A percentile compares a stretch with the other conserved stretches of the same genome.
phyloP scores from a whole-genome alignment of 768 basidiomycete species.

The Boletus pseudopeckii region DNA sequence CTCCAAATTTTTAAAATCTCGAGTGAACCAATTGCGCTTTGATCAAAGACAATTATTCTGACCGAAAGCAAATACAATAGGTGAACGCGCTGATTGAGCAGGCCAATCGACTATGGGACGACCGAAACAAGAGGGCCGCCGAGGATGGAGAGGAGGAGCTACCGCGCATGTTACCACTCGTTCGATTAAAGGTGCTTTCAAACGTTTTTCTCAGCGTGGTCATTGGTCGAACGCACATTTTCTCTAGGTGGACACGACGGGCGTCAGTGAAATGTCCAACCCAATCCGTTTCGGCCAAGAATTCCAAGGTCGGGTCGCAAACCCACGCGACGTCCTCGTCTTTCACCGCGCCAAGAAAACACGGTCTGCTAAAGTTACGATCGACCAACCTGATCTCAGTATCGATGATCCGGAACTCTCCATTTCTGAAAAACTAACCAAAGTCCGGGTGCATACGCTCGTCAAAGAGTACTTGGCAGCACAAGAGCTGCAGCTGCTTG shows the following conservation, averaged over 20 bases:
- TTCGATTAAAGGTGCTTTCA: conserved; percentile 69
- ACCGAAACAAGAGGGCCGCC: conserved; percentile 38
- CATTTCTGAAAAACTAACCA: conserved; percentile 70
- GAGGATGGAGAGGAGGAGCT: conserved; percentile 61
- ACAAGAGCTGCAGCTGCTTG: conserved; percentile 89
- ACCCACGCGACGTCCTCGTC: conserved; percentile 88
- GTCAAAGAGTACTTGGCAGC: conserved; percentile 90
- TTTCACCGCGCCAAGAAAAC: conserved; percentile 81
- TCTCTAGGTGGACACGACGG: conserved; percentile 81
- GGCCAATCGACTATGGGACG: conserved; percentile 49
- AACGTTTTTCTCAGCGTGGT: not conserved
- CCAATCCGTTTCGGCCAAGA: conserved; percentile 96
- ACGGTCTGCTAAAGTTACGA: conserved; percentile 51
- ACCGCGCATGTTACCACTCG: conserved; percentile 76
- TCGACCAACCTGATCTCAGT: conserved; percentile 76
- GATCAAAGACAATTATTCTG: not conserved
- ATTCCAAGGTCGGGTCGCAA: conserved; percentile 86
- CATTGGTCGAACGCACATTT: not conserved
- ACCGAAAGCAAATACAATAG: conserved; percentile 33
- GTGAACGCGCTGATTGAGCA: conserved; percentile 76
- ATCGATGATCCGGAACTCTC: conserved; percentile 73
- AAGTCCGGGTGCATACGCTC: conserved; percentile 81
- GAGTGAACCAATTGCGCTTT: conserved; percentile 41
- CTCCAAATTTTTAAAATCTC: conserved; percentile 70
- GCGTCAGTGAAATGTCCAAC: conserved; percentile 88